phyloP scores from a whole-genome alignment of 2,329 filamentous ascomycete species.

The Monilinia fructicola region DNA sequence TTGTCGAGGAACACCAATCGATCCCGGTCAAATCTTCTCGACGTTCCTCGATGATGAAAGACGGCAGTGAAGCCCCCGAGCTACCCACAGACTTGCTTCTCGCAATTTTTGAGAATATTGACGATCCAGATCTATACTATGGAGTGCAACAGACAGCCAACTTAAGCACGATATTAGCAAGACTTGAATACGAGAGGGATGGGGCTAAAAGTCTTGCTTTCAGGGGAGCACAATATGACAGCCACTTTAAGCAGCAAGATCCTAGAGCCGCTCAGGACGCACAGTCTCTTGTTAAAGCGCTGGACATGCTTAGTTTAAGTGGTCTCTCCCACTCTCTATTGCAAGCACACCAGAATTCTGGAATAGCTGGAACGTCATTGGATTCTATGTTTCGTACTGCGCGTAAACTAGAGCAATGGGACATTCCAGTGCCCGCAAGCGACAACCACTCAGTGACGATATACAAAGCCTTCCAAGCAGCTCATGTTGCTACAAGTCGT shows the following conservation, averaged over 20 bases:
- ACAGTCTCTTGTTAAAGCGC: conserved; percentile 69
- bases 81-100: conserved; percentile 70
- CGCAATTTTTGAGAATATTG: conserved; percentile 84
- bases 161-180: conserved; percentile 72
- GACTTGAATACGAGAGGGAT: conserved; percentile 86
- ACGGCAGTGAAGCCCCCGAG: conserved; percentile 41
- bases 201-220: conserved; percentile 86
- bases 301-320: conserved; percentile 79
- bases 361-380: conserved; percentile 57
- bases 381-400: conserved; percentile 78
- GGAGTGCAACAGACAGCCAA: conserved; percentile 78
- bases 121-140: conserved; percentile 96
- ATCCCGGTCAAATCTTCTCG: conserved; percentile 59
- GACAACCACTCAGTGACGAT: conserved; percentile 66
- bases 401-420: conserved; percentile 85
- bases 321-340: conserved; percentile 81
- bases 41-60: conserved; percentile 60
- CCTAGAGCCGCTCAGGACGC: conserved; percentile 58
- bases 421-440: conserved; percentile 71
- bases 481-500: conserved; percentile 65
- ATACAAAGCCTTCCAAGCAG: conserved; percentile 77
- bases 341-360: conserved; percentile 62
- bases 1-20: conserved; percentile 71
- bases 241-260: conserved; percentile 66
- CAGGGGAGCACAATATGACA: conserved; percentile 87